phyloP scores from a whole-genome alignment of 1,284 basidiomycete genomes.

The Ustilago nuda region DNA sequence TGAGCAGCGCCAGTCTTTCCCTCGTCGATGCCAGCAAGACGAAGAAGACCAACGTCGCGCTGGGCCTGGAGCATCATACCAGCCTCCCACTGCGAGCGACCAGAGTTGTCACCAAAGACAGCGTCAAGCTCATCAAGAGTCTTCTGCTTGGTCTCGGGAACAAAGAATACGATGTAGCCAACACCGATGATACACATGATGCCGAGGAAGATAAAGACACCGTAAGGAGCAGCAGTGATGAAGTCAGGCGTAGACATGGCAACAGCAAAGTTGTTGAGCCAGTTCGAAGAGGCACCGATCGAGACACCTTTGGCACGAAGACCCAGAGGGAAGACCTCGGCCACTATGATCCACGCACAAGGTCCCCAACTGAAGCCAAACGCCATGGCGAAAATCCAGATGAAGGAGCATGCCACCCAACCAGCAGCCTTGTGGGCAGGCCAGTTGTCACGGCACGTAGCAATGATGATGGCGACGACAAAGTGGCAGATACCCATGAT shows the following conservation, averaged over 20 bases:
- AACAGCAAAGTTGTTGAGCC: conserved; percentile 44
- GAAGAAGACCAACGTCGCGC: conserved; percentile 52
- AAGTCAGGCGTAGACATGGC: conserved; percentile 40
- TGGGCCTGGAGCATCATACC: conserved; percentile 48
- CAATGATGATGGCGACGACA: conserved; percentile 38
- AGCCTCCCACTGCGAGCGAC: conserved; percentile 50
- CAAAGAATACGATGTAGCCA: conserved; percentile 23
- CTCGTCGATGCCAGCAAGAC: conserved; percentile 52
- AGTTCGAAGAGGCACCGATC: conserved; percentile 25
- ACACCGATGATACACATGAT: conserved; percentile 33
- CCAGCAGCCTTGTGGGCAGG: conserved; percentile 42
- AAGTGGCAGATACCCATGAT: conserved; percentile 49
- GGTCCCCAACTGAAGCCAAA: too few relatives aligned
- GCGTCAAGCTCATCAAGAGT: conserved; percentile 41
- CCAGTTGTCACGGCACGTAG: conserved; percentile 26
- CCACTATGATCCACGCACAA: conserved; percentile 25
- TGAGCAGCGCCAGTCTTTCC: conserved; percentile 16
- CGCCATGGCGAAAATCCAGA: not conserved
- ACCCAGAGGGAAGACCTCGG: conserved; percentile 37
- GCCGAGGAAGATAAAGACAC: conserved; percentile 44
- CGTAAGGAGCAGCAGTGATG: conserved; percentile 49
- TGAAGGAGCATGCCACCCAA: conserved; percentile 35
- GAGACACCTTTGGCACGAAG: conserved; percentile 43
- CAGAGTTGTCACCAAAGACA: conserved; percentile 52
- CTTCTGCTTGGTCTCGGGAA: conserved; percentile 39